Evolutionary conservation across 192 early-diverging fungal species (phyloP).

Genomic region (Umbelopsis isabellina): DNA sequence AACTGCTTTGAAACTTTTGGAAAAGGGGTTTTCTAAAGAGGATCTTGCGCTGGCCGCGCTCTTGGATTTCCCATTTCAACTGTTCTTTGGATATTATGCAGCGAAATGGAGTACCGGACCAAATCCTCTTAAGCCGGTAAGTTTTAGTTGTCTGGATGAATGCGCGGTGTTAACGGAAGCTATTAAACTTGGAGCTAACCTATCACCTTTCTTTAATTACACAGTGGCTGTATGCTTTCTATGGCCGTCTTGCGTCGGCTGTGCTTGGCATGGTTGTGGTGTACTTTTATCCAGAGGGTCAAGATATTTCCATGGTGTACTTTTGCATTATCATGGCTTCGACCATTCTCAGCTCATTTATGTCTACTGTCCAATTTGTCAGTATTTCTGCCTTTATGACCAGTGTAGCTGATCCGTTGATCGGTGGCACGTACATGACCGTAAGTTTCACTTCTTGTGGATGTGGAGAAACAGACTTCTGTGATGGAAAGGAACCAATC

Average conservation of each 20-base stretch:
- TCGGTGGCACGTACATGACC: conserved; percentile 90
- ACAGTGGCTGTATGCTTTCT: conserved; percentile 91
- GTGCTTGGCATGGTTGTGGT: conserved; percentile 86
- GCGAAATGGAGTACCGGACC: conserved; percentile 92
- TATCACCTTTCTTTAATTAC: conserved; percentile 3
- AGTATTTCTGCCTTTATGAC: conserved; percentile 95
- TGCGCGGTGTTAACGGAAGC: neutral
- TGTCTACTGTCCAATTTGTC: conserved; percentile 95
- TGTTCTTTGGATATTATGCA: conserved; percentile 97
- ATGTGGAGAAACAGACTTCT: too few species aligned
- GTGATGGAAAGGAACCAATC: neutral
- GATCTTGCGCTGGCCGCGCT: conserved; percentile 91
- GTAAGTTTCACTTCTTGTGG: conserved; percentile 40
- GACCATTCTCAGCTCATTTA: conserved; percentile 85
- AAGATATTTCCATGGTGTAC: conserved; percentile 64
- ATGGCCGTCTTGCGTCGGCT: conserved; percentile 80
- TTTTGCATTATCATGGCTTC: conserved; percentile 79
- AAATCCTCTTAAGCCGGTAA: conserved; percentile 81
- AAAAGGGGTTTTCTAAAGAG: conserved; percentile 93
- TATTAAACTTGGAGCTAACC: neutral
- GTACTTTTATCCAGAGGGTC: conserved; percentile 70
- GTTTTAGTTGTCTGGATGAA: conserved; percentile 1
- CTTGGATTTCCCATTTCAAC: conserved; percentile 96
- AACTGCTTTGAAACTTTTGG: conserved; percentile 91
- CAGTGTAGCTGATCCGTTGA: conserved; percentile 91